Evolutionary conservation across 345 rosid species (phyloP).

Genomic region (Turnera subulata): DNA sequence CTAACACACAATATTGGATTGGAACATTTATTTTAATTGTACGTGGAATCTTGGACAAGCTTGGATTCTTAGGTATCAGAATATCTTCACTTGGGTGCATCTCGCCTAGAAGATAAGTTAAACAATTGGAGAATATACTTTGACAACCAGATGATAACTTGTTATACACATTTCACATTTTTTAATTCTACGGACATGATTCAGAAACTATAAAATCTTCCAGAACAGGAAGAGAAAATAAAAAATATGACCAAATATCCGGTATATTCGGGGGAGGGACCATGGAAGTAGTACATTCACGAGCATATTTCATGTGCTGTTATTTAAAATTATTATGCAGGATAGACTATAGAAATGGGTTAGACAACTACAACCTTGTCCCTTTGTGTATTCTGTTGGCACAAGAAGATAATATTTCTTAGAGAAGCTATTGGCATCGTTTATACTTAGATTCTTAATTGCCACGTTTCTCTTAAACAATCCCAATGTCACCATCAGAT

Average conservation of each 20-base stretch:
- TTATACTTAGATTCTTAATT: too few species aligned
- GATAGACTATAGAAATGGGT: background rate
- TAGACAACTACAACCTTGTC: background rate
- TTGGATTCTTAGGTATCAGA: slow-evolving; percentile 32
- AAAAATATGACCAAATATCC: background rate
- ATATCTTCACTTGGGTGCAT: slow-evolving; percentile 14
- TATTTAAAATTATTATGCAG: background rate
- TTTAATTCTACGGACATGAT: background rate
- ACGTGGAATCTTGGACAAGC: slow-evolving; percentile 28
- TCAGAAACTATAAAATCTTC: background rate
- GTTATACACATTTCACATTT: too few species aligned
- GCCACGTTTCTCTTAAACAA: too few species aligned
- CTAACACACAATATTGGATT: background rate
- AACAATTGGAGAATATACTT: slow-evolving; percentile 24
- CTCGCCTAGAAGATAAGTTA: slow-evolving; percentile 18
- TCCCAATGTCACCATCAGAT: too few species aligned
- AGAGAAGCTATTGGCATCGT: too few species aligned
- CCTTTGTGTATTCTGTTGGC: too few species aligned
- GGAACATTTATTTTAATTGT: background rate
- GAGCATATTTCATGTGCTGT: background rate
- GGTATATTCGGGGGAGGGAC: slow-evolving; percentile 31
- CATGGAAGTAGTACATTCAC: slow-evolving; percentile 7
- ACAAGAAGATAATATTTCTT: too few species aligned
- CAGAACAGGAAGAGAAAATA: background rate
- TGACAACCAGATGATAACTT: slow-evolving; percentile 8